Base-by-base conservation (phyloP, 2,329 filamentous ascomycete genomes). In the Aspergillus terreus region DNA sequence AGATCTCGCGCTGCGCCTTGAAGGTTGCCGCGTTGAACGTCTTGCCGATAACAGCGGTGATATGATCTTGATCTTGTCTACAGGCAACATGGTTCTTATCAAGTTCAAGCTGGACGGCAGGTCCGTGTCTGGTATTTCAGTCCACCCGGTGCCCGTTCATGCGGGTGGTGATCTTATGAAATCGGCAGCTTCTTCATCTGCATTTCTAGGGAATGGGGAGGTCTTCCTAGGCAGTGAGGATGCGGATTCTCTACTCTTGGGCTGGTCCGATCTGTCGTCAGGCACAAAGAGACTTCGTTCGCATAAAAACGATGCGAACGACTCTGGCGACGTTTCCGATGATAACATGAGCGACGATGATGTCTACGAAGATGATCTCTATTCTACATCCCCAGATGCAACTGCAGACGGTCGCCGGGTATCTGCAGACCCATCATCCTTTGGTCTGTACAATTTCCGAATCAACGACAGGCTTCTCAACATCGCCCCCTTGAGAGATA, bases 191-290 rank as follows among this genome's bases (percentile, higher is more conserved):
- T 86, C 90, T 1, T 91, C 88, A 55, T 80, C 90, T 2, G 83
- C 84, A 21, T 82, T 79, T 48, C 68, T 97, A 3, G 82, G 83
- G 4, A 82, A 83, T 49, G 84, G 85, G 10, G 78, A 80, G 15
- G 67, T 97, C 30, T 99, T 99, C 65, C 72, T 95, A 21, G 94
- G 92, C 11, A 95, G 90, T 63, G 90, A 95, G 64, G 82, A 86
- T 50, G 82, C 85, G 7, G 89, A 97, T 59, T 95, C 92, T 0
- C 69, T 89, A 1, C 78, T 99, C 4, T 68, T 99, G 23, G 86
- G 88, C 19, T 96, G 91, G 87, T 84, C 82, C 35, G 81, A 82
- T 56, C 87, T 86, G 59, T 80, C 84, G 49, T 73, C 76, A 10
- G 81, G 84, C 54, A 60, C 77, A 2, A 81, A 81, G 46, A 85